Evolutionary conservation across 176 grass and related monocot species (phyloP).

Genomic region (Alloteropsis semialata): DNA sequence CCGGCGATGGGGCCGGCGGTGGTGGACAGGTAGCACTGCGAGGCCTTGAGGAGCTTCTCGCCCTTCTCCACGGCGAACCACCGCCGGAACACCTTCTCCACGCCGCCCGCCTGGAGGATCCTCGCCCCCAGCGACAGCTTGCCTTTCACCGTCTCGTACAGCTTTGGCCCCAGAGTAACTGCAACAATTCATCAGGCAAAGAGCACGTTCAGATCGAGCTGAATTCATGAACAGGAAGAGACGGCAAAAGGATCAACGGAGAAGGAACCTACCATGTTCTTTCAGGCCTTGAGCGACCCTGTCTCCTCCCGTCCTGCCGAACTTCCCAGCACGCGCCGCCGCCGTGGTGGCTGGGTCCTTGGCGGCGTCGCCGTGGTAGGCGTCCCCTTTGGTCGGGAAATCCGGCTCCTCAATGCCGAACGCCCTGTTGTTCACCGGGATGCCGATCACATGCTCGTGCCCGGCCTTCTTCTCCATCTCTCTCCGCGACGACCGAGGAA

Average conservation of each 20-base stretch:
- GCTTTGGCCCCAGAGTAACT: constrained; percentile 63
- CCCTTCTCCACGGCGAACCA: constrained; percentile 48
- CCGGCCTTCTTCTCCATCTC: constrained; percentile 50
- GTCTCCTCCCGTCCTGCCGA: constrained; percentile 46
- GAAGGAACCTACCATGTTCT: constrained; percentile 58
- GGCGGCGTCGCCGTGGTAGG: constrained; percentile 3
- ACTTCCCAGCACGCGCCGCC: constrained; percentile 29
- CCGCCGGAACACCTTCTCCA: constrained; percentile 73
- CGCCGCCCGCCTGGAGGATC: constrained; percentile 74
- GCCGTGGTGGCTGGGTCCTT: constrained; percentile 1
- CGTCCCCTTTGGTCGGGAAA: constrained; percentile 21
- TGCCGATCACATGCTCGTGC: constrained; percentile 62
- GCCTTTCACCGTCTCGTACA: constrained; percentile 81
- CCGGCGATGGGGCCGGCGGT: constrained; percentile 75
- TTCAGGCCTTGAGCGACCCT: constrained; percentile 57
- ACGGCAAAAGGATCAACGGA: background rate
- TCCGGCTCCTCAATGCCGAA: constrained; percentile 60
- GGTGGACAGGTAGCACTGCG: constrained; percentile 82
- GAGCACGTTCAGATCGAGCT: background rate
- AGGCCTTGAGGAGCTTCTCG: constrained; percentile 69
- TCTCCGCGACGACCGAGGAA: background rate
- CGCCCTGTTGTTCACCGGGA: constrained; percentile 66
- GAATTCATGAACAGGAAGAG: background rate
- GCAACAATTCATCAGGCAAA: background rate
- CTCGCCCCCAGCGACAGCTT: constrained; percentile 67